Percentiles rank a stretch among this genome's conserved stretches.
These are phyloP conservation scores for Leishmania mexicana DNA, from an alignment of 208 protist species.

Conservation along the genomic window DNA sequence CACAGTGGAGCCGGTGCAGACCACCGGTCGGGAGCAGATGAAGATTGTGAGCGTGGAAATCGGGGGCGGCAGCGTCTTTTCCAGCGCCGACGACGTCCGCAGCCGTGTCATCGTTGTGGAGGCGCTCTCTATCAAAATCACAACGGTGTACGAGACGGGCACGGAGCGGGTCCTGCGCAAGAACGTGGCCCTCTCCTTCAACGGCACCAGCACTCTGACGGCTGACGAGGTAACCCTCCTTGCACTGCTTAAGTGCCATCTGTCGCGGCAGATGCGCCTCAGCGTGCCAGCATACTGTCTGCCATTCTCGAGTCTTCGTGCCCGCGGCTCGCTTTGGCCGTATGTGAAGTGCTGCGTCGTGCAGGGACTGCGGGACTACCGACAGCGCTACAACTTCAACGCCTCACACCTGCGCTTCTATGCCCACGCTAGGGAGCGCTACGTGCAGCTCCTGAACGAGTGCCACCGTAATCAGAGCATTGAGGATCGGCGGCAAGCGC, in stretches of 20 bases:
- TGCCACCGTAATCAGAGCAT: slow-evolving; percentile 59
- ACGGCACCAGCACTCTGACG: slow-evolving; percentile 36
- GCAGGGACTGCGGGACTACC: slow-evolving; percentile 51
- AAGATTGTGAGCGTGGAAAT: slow-evolving; percentile 47
- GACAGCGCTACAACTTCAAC: slow-evolving; percentile 80
- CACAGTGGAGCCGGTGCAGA: slow-evolving; percentile 49
- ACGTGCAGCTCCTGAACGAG: slow-evolving; percentile 70
- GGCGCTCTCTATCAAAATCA: slow-evolving; percentile 41
- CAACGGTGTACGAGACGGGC: slow-evolving; percentile 46
- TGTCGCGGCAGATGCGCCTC: slow-evolving; percentile 46
- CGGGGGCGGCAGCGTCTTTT: slow-evolving; percentile 23
- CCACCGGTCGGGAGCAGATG: slow-evolving; percentile 40
- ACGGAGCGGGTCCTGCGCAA: slow-evolving; percentile 47
- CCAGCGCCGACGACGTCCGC: slow-evolving; percentile 17
- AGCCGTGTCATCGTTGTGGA: slow-evolving; percentile 38
- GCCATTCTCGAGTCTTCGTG: slow-evolving; percentile 46
- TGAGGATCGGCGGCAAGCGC: slow-evolving; percentile 37
- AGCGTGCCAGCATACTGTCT: slow-evolving; percentile 60
- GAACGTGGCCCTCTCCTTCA: slow-evolving; percentile 50
- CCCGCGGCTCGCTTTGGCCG: slow-evolving; percentile 51
- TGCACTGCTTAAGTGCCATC: slow-evolving; percentile 48
- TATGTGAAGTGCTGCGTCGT: slow-evolving; percentile 60
- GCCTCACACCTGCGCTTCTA: slow-evolving; percentile 75
- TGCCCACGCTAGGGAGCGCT: slow-evolving; percentile 52
- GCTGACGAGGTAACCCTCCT: slow-evolving; percentile 52